Evolutionary conservation across 495 filamentous ascomycete species (phyloP).

Genomic region (Echria macrotheca): DNA sequence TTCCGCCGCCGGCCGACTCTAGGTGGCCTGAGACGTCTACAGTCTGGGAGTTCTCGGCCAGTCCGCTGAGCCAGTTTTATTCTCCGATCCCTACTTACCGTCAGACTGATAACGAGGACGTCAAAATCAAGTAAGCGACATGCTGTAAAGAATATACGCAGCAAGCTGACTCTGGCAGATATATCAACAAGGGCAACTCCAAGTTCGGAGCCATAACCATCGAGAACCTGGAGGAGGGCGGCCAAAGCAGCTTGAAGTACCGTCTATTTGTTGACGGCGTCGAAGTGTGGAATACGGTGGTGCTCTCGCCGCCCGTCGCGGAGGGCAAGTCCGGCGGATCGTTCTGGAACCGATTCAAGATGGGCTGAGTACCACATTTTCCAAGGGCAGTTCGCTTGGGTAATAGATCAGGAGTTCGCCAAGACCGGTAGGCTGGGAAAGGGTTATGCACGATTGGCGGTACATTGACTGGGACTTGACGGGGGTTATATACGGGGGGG

Average conservation of each 20-base stretch:
- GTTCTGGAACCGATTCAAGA: slow-evolving; percentile 37
- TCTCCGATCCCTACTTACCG: slow-evolving; percentile 77
- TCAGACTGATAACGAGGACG: slow-evolving; percentile 72
- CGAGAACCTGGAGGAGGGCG: slow-evolving; percentile 51
- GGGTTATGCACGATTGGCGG: slow-evolving; percentile 10
- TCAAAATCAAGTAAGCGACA: slow-evolving; percentile 64
- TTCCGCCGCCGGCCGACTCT: slow-evolving; percentile 61
- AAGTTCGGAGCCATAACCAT: slow-evolving; percentile 93
- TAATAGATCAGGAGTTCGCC: too few species aligned
- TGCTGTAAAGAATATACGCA: neutral
- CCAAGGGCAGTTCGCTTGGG: too few species aligned
- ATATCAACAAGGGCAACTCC: slow-evolving; percentile 77
- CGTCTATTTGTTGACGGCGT: slow-evolving; percentile 75
- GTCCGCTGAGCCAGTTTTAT: slow-evolving; percentile 89
- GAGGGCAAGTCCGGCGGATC: slow-evolving; percentile 22
- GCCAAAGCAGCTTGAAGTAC: slow-evolving; percentile 67
- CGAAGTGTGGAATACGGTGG: slow-evolving; percentile 66
- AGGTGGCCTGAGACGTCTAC: slow-evolving; percentile 54
- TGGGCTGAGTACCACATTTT: too few species aligned
- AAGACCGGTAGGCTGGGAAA: too few species aligned
- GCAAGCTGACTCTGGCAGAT: slow-evolving; percentile 36
- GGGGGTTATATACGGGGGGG: neutral
- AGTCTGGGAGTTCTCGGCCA: slow-evolving; percentile 82
- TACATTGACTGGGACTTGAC: neutral
- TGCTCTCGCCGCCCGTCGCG: slow-evolving; percentile 45